Evolutionary conservation across 2,329 filamentous ascomycete species (phyloP).

Genomic region (Emmonsiellopsis sp.): DNA sequence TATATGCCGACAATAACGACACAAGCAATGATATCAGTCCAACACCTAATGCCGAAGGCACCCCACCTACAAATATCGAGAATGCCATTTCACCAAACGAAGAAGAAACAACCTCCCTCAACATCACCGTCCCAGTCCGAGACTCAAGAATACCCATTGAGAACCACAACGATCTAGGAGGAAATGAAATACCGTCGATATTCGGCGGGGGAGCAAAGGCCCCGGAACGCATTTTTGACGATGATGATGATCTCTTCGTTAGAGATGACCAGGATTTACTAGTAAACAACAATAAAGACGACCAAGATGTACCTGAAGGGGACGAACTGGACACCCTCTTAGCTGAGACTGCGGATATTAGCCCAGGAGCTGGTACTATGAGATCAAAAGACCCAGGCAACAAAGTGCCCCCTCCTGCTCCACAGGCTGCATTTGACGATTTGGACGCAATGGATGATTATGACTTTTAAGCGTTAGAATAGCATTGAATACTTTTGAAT

Average conservation of each 20-base stretch:
- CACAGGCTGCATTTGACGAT: neutral
- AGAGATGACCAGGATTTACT: neutral
- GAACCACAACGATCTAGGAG: neutral
- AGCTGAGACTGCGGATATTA: neutral
- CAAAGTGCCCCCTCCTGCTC: no score
- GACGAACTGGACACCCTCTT: conserved; percentile 3
- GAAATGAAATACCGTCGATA: conserved; percentile 5
- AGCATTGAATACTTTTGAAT: neutral
- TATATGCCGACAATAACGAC: conserved; percentile 2
- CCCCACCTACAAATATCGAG: neutral
- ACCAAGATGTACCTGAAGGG: neutral
- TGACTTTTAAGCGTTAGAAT: neutral
- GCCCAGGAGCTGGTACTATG: neutral
- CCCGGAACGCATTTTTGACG: conserved; percentile 16
- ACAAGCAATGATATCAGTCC: neutral
- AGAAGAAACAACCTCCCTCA: neutral
- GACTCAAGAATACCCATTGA: neutral
- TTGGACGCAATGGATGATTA: conserved; percentile 3
- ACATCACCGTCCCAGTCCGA: neutral
- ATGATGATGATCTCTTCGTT: conserved; percentile 6
- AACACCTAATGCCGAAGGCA: neutral
- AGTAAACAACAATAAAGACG: neutral
- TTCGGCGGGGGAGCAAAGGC: conserved; percentile 1
- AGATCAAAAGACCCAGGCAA: neutral
- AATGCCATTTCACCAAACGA: neutral